Conservation (phyloP, 106 monocot species). For the Vanilla planifolia region DNA sequence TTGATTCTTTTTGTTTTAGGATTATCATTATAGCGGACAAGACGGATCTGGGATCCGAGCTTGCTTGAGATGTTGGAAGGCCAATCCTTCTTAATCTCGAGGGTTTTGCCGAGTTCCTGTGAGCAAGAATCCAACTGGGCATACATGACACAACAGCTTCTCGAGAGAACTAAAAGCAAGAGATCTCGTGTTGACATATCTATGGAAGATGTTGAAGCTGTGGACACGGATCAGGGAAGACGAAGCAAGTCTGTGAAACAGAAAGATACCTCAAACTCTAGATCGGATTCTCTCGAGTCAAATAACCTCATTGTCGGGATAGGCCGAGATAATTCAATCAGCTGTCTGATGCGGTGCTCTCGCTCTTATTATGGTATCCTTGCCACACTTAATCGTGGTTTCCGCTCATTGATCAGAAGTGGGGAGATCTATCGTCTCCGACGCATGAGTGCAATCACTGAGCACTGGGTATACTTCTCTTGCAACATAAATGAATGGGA, state of each 20-base stretch:
- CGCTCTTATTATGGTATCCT: constrained; percentile 51
- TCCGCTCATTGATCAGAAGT: constrained; percentile 44
- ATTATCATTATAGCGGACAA: too few relatives aligned
- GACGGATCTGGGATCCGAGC: not conserved
- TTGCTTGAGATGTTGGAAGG: constrained; percentile 19
- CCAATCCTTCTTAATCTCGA: constrained; percentile 10
- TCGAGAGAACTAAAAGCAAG: not conserved
- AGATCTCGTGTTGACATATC: not conserved
- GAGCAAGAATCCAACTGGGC: constrained; percentile 25
- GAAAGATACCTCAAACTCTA: not conserved
- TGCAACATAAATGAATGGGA: constrained; percentile 78
- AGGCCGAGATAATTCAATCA: constrained; percentile 46
- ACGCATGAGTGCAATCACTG: constrained; percentile 29
- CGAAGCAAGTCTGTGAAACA: not conserved
- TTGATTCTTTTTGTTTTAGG: too few relatives aligned
- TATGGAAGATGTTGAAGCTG: not conserved
- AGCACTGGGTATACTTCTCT: constrained; percentile 88
- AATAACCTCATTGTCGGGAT: constrained; percentile 25
- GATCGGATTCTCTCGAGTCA: not conserved
- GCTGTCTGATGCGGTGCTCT: constrained; percentile 46
- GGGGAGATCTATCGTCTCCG: constrained; percentile 66
- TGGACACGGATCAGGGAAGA: not conserved
- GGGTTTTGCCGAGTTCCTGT: constrained; percentile 12
- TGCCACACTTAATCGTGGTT: constrained; percentile 42
- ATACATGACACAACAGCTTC: constrained; percentile 11